Conservation (phyloP, 2,329 filamentous ascomycete genomes). For the Colletotrichum kahawae region DNA sequence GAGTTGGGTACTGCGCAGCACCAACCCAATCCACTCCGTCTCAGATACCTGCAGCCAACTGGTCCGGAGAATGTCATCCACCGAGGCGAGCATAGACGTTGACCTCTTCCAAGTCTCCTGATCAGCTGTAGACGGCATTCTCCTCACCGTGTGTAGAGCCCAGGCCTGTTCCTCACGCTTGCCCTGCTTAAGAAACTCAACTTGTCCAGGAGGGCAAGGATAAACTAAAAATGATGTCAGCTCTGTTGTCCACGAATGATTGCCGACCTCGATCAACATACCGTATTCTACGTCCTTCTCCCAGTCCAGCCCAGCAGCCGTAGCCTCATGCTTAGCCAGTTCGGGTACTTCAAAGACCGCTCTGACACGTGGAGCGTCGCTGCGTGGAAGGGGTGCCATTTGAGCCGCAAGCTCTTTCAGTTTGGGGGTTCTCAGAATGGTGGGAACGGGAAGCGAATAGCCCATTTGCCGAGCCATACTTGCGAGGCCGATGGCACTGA, state of each 20-base stretch:
- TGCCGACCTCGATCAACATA: not conserved
- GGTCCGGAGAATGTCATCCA: constrained; percentile 30
- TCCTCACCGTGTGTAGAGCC: constrained; percentile 28
- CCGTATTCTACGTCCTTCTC: constrained; percentile 21
- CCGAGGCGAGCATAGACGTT: constrained; percentile 20
- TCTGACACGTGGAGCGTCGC: not conserved
- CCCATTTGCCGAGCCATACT: constrained; percentile 32
- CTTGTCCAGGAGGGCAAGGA: constrained; percentile 32
- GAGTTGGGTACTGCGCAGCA: constrained; percentile 22
- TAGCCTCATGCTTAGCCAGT: not conserved
- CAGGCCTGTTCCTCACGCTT: constrained; percentile 26
- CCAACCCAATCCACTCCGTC: constrained; percentile 25
- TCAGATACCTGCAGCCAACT: constrained; percentile 21
- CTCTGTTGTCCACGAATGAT: not conserved
- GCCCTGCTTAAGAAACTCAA: constrained; percentile 32
- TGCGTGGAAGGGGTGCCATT: not conserved
- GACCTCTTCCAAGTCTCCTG: constrained; percentile 25
- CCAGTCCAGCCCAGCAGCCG: not conserved
- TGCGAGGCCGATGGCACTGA: constrained; percentile 49
- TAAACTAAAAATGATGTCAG: constrained; percentile 24
- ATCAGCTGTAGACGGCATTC: constrained; percentile 23
- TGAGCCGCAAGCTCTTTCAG: constrained; percentile 18
- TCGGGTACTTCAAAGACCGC: not conserved
- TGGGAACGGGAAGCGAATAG: constrained; percentile 27
- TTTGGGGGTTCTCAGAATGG: constrained; percentile 26